Evolutionary conservation across 257 asterid species (phyloP), one percentile per base, ranked within the genome.

Genomic region (Cruciata laevipes): DNA sequence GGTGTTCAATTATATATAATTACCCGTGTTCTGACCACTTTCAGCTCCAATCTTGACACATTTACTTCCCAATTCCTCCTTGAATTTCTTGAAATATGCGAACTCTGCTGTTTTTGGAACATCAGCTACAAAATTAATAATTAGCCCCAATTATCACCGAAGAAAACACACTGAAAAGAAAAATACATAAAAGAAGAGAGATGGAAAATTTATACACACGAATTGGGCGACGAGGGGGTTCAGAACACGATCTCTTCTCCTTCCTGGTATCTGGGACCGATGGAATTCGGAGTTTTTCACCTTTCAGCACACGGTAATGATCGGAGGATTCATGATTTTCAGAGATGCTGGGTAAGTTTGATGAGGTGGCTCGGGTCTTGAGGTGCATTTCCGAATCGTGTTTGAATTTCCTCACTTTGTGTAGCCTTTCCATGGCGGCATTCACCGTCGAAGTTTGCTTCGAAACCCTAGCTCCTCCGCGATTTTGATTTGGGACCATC

Each of bases 71-170:
- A 69, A 68, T 18, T 68, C 78, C 61, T 81, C 71, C 87, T 77
- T 88, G 33, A 86, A 44, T 71, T 83, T 90, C 78, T 72, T 88
- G 79, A 86, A 90, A 75, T 81, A 90, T 9, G 96, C 95, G 73
- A 79, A 90, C 72, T 90, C 96, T 49, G 96, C 88, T 55, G 97
- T 90, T 79, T 84, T 90, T 56, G 97, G 86, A 17, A 23, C 85
- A 71, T 74, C 92, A 71, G 79, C 97, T 88, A 83, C 83, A 74
- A 57, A 65, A 42, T 67, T 47, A 40, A 20, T 21, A 24, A 6
- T 33, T 0, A 35, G 3, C 11, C 40, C 35, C 10, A 53, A 57
- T 65, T 32, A 25, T 63, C 30, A 25, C 53, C 61, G 7, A 12
- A 35, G 20, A 35, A 6, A 31, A 8, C 3, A 4, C 51, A 5